phyloP scores from a whole-genome alignment of 768 basidiomycete species.

The Coprinopsis sp. region DNA sequence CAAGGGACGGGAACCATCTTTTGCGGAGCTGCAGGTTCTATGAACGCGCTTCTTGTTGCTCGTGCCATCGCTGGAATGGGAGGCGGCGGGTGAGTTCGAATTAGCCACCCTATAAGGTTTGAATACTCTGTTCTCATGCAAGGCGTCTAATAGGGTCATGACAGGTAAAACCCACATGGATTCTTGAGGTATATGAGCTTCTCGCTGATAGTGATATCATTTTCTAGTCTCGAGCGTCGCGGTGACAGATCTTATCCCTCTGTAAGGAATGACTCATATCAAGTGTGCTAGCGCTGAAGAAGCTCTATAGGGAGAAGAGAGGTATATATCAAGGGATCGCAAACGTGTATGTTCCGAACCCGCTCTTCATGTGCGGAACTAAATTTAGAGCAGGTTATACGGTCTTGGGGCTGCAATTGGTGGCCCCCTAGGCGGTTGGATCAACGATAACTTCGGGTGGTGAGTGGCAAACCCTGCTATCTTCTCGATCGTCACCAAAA shows the following conservation, averaged over 20 bases:
- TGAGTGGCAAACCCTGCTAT: constrained; percentile 30
- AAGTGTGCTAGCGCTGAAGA: constrained; percentile 5
- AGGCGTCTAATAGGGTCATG: constrained; percentile 15
- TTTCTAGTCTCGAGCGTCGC: constrained; percentile 72
- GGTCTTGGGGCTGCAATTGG: constrained; percentile 80
- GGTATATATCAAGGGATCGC: constrained; percentile 91
- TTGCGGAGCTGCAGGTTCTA: constrained; percentile 84
- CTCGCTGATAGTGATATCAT: constrained; percentile 18
- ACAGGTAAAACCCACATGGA: constrained; percentile 9
- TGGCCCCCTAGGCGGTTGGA: constrained; percentile 79
- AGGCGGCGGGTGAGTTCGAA: constrained; percentile 71
- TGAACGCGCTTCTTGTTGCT: constrained; percentile 76
- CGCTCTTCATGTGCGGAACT: neutral
- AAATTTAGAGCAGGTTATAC: constrained; percentile 51
- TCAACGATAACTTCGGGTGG: constrained; percentile 86
- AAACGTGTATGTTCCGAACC: constrained; percentile 80
- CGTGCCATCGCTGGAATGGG: constrained; percentile 89
- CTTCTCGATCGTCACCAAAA: constrained; percentile 7
- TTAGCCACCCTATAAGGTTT: neutral
- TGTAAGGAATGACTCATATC: constrained; percentile 46
- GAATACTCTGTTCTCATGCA: constrained; percentile 14
- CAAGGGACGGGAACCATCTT: constrained; percentile 76
- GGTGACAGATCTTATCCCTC: constrained; percentile 83
- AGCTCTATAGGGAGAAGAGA: constrained; percentile 60
- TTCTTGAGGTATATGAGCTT: constrained; percentile 1